phyloP scores from a whole-genome alignment of 371 early-diverging fungal genomes.

The Lichtheimia ramosa region DNA sequence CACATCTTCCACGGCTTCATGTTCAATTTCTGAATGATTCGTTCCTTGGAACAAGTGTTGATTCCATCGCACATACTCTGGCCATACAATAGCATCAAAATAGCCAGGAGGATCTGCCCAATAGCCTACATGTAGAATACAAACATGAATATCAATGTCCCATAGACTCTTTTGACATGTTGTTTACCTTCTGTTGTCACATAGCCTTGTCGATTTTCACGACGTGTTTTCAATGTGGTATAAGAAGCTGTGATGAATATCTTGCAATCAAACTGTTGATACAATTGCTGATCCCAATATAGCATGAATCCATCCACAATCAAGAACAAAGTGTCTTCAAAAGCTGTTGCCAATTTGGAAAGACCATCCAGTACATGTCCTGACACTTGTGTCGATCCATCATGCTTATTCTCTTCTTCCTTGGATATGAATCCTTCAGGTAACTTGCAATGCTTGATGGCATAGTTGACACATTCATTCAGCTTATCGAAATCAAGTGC shows the following conservation, averaged over 20 bases:
- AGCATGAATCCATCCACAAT: slow-evolving; percentile 88
- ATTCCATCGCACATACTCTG: slow-evolving; percentile 67
- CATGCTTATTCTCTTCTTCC: slow-evolving; percentile 53
- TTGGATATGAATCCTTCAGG: slow-evolving; percentile 43
- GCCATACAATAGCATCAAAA: slow-evolving; percentile 85
- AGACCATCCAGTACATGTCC: neutral
- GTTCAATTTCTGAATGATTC: slow-evolving; percentile 13
- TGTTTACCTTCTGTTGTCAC: slow-evolving; percentile 71
- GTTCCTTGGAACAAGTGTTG: slow-evolving; percentile 18
- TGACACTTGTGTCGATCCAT: slow-evolving; percentile 24
- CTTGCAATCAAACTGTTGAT: slow-evolving; percentile 51
- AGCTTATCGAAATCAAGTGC: slow-evolving; percentile 68
- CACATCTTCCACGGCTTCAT: slow-evolving; percentile 17
- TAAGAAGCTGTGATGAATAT: slow-evolving; percentile 64
- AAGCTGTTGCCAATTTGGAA: neutral
- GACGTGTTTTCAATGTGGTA: slow-evolving; percentile 61
- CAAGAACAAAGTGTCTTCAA: slow-evolving; percentile 38
- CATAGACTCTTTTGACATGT: neutral
- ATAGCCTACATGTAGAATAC: slow-evolving; percentile 49
- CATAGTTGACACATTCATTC: slow-evolving; percentile 34
- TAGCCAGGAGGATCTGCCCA: slow-evolving; percentile 89
- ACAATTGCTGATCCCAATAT: slow-evolving; percentile 45
- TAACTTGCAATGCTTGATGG: slow-evolving; percentile 37
- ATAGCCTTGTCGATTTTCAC: slow-evolving; percentile 73
- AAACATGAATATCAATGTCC: too few species aligned